Evolutionary conservation across 1,139 yeast species (phyloP), one percentile per base, ranked within the genome.

Genomic region (Fermentozyma sake): DNA sequence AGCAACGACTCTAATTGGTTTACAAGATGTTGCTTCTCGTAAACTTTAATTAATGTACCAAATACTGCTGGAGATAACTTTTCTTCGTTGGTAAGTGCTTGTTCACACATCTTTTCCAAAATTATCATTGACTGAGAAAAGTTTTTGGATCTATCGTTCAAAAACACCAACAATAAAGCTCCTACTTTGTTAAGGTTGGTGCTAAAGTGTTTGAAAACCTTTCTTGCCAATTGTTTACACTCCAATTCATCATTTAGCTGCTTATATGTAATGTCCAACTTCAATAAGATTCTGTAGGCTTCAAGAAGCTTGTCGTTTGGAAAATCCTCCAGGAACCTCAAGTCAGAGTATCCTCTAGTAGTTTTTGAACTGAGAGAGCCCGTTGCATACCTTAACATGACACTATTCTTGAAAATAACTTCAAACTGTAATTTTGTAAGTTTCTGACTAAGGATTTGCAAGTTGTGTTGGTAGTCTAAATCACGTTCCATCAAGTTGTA

Each of bases 31-130:
- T 54, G 38, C 9, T 41, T 30, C 33, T 73, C 79, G 44, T 71
- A 74, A 5, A 78, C 41, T 8, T 68, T 55, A 8, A 70, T 54
- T 20, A 78, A 57, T 1, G 68, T 50, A 18, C 68, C 72, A 31
- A 61, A 62, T 44, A 65, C 55, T 31, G 65, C 69, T 16, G 76
- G 77, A 5, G 52, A 41, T 5, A 54, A 32, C 20, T 42, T 41
- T 6, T 44, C 39, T 8, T 46, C 37, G 26, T 47, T 46, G 7
- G 37, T 34, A 1, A 12, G 9, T 5, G 12, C n/a, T 13, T 17
- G 11, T 18, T 14, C 6, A 7, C 18, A 16, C 6, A 10, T 12
- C 17, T 24, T 16, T 12, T 26, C 24, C 31, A 79, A 55, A 7
- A 66, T 42, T 6, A 51, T 34, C 7, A 65, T 49, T 1, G 79